Evolutionary conservation across 371 early-diverging fungal species (phyloP), one percentile per base, ranked within the genome.

Genomic region (Apophysomyces variabilis): DNA sequence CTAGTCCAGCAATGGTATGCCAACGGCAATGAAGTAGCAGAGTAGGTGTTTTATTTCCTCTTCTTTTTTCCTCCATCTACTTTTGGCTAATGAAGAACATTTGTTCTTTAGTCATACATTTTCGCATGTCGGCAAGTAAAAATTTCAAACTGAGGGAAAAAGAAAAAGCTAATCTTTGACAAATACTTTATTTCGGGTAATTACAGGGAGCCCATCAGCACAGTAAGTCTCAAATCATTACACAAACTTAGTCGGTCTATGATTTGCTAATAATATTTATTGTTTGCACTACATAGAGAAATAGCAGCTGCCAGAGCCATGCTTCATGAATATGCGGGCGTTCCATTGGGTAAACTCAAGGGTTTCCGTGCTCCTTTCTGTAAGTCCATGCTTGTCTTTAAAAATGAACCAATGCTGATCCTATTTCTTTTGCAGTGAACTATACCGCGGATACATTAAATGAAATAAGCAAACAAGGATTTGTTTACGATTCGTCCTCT

Each of bases 311-410:
- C 84, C 68, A 74, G 85, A 66, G 66, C 74, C 65, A 83, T 87
- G 61, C 72, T 89, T 57, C 85, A 84, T 39, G 80, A 83, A 50
- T 88, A 84, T 69, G 83, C 83, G 5, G 90, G 92, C 67, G 73
- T 90, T 46, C 90, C 91, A 35, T 74, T 76, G 60, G 86, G 87
- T 57, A 87, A 90, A 70, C 76, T 92, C 64, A 78, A 69, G 57
- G 92, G 92, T 46, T 87, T 90, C 79, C 85, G 92, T 60, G 87
- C 86, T 61, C 92, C 92, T 18, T 90, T 87, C 82, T 77, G 80
- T 80, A 80, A 67, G 78, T 66, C 41, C 13, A 39, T 38, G 32
- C 32, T 32, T 62, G 32, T 62, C 36, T 35, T 57, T 38, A 14
- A 9, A 38, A 54, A 56, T 44, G 21, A 3, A 60, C n/a, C n/a